These are phyloP conservation scores for Epichloe hybrida DNA, from an alignment of 2,329 filamentous ascomycete species.

Conservation along the genomic window DNA sequence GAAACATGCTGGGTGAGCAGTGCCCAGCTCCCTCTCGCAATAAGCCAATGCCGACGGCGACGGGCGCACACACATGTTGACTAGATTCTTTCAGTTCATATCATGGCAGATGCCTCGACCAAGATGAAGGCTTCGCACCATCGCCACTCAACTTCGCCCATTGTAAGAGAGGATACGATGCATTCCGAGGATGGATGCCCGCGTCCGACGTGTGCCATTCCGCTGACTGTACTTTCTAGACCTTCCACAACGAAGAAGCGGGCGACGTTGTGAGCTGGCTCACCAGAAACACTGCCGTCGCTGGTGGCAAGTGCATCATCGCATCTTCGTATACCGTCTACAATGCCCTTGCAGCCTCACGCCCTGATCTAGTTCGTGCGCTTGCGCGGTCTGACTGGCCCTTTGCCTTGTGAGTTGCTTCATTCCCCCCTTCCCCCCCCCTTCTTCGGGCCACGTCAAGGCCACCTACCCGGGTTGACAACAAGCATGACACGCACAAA, in stretches of 20 bases:
- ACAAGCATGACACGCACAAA: background rate
- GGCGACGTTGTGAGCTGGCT: conserved; percentile 55
- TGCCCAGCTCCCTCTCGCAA: background rate
- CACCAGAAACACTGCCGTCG: conserved; percentile 43
- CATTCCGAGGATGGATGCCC: background rate
- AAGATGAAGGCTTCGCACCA: conserved; percentile 37
- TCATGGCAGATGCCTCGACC: conserved; percentile 40
- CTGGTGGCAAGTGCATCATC: conserved; percentile 53
- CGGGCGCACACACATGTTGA: conserved; percentile 6
- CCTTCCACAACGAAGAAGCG: conserved; percentile 57
- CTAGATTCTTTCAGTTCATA: conserved; percentile 29
- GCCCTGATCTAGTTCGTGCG: conserved; percentile 52
- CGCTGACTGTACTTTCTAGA: conserved; percentile 25
- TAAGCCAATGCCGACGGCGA: background rate
- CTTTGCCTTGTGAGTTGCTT: conserved; percentile 43
- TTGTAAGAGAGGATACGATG: conserved; percentile 27
- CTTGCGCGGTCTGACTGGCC: conserved; percentile 51
- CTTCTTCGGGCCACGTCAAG: no score
- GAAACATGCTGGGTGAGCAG: conserved; percentile 47
- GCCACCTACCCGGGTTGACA: background rate
- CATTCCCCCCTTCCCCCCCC: no score
- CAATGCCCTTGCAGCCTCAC: conserved; percentile 48
- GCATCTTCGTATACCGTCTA: conserved; percentile 54
- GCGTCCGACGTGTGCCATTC: background rate
- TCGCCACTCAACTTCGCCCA: conserved; percentile 43